Evolutionary conservation across 257 asterid species (phyloP), one percentile per base, ranked within the genome.

Genomic region (Marsdenia floribunda): DNA sequence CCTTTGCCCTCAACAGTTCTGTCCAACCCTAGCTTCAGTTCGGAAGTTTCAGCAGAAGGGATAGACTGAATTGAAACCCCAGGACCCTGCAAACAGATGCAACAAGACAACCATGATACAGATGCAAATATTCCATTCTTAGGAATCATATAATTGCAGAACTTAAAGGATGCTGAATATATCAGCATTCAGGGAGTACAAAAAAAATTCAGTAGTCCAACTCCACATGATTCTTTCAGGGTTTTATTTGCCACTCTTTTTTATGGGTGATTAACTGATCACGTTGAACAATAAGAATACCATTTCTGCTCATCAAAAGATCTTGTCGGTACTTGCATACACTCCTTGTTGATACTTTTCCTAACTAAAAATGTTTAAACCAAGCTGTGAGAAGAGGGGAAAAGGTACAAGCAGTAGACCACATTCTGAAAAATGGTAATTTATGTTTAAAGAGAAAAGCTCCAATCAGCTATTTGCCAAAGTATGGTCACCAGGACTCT

Each of bases 1-100:
- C 87, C 93, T 76, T 78, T 84, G 73, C 80, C 81, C 77, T 65
- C 83, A 53, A 68, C 66, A 78, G 87, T 72, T 81, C 80, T 85
- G 68, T 80, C 82, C 79, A 79, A 63, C 54, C 83, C 72, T 81
- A 81, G 77, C 82, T 79, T 85, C 61, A 80, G 70, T 76, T 57
- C 78, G 75, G 82, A 76, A 76, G 83, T 72, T 80, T 85, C 90
- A 73, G 86, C 82, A 71, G 83, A 24, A 61, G 89, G 49, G 55
- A 82, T 75, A 24, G 90, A 82, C 72, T 80, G 85, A 68, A 71
- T 74, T 60, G 72, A 78, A 75, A 75, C 74, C 76, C 80, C 87
- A 78, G 82, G 88, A 84, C 73, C 90, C 96, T 91, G 90, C 12
- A 44, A 42, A 42, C 47, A 42, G 33, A 75, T 71, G 38, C 42